Evolutionary conservation across 202 grass and related monocot genomes (phyloP), one percentile per base, ranked within the genome.

Genomic region (Thinopyrum obtusiflorum): DNA sequence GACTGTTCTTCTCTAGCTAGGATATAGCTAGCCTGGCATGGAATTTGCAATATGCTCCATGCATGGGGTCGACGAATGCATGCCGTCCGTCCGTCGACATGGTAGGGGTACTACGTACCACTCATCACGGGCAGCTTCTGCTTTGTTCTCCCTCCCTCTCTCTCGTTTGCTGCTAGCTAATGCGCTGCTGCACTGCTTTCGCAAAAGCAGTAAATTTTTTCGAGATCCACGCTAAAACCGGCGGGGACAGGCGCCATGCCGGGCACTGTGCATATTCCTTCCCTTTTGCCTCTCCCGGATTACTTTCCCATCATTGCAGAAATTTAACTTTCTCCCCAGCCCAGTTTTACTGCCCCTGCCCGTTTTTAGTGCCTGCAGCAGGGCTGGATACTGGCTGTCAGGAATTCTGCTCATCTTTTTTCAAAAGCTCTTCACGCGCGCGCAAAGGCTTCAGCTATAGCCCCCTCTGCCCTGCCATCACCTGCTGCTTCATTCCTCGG

Each of bases 161-260:
- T 51, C 86, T 55, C 11, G 78, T 73, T 88, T 27, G 39, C 81
- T 31, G 68, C 68, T 44, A 15, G 10, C 57, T 20, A 17, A 53
- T 53, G 49, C 47, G 47, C 49, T 53, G 49, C 49, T 7, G 49
- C 49, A 0, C 49, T 12, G 83, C 91, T 93, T 97, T 93, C 80
- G 86, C 88, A 60, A 93, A 92, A 93, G 94, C 88, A 88, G 89
- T 85, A 93, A 86, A 86, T 92, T 89, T 42, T 87, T 87, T 97
- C 90, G 94, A 97, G 94, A 97, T 97, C 94, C 86, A 87, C 91
- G 94, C 94, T 92, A 79, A 88, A 91, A 80, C 24, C 21, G 53
- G 71, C 29, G n/a, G 61, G 44, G 61, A 10, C 47, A 85, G 51
- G 71, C 65, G 55, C 80, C 80, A 83, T 85, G 85, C 85, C 78